Evolutionary conservation across 2,329 filamentous ascomycete genomes (phyloP), one percentile per base, ranked within the genome.

Genomic region (Sarocladium strictum): DNA sequence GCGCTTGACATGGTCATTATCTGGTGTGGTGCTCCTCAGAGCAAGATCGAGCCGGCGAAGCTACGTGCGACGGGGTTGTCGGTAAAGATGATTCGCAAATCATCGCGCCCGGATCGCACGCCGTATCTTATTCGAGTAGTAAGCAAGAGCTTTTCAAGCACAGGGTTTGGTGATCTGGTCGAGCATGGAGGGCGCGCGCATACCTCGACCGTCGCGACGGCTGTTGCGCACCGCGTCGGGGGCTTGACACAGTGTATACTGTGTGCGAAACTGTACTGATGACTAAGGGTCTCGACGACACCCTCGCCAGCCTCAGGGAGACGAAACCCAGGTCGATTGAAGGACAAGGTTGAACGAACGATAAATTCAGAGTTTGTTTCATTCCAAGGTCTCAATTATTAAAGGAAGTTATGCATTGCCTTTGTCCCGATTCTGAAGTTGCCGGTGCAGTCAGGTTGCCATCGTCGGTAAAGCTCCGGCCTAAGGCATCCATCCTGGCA

Each of bases 1-100:
- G 76, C 72, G 61, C 74, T 79, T n/a, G 50, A 53, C 47, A 51
- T 51, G n/a, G 27, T 51, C 47, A 51, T 51, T 35, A 27, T 51
- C 26, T 51, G n/a, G n/a, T 51, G 47, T 33, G 47, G 26, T 51
- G 47, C 27, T 51, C 47, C 26, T 10, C n/a, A 4, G 29, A 33
- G 47, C n/a, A 27, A 51, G 27, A 19, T 51, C n/a, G 47, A 51
- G 47, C 47, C 27, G n/a, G 47, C 29, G 29, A 21, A 51, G 17
- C 47, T 51, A 29, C 47, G 47, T 51, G 47, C 47, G 47, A 51
- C 47, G 47, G 29, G 47, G 21, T 51, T 32, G 47, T 51, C 47
- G 47, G 33, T 21, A 23, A 14, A 51, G 17, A 35, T 51, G 29
- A 51, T 51, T 51, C 47, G 26, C 26, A 51, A 35, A 33, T 35